phyloP scores from a whole-genome alignment of 169 alveolate genomes.

The Eimeria falciformis region DNA sequence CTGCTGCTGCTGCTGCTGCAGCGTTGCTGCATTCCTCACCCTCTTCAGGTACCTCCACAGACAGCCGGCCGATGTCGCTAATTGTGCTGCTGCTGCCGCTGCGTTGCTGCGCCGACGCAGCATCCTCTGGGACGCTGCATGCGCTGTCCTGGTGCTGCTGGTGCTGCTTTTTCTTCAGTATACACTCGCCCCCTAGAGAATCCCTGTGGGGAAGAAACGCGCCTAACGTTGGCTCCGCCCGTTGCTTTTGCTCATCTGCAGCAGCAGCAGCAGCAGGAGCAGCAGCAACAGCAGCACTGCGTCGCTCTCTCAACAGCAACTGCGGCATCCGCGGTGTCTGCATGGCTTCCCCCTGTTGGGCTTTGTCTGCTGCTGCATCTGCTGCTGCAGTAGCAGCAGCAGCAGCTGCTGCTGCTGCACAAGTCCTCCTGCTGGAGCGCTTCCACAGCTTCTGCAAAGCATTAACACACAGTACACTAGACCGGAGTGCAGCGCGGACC shows the following conservation, averaged over 20 bases:
- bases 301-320: slow-evolving; percentile 14
- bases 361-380: slow-evolving; percentile 17
- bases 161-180: slow-evolving; percentile 31
- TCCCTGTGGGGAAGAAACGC: too few species aligned
- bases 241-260: neutral
- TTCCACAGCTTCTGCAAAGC: slow-evolving; percentile 35
- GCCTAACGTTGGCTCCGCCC: neutral
- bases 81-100: slow-evolving; percentile 57
- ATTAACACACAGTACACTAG: slow-evolving; percentile 29
- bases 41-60: neutral
- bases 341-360: neutral
- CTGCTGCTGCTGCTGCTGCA: slow-evolving; percentile 42
- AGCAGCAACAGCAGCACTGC: slow-evolving; percentile 5
- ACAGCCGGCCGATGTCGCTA: neutral
- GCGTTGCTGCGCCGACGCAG: neutral
- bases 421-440: slow-evolving; percentile 26
- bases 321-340: slow-evolving; percentile 38
- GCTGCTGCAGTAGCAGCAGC: slow-evolving; percentile 30
- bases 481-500: slow-evolving; percentile 38
- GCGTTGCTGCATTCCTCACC: neutral
- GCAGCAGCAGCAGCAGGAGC: neutral
- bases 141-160: slow-evolving; percentile 23
- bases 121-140: slow-evolving; percentile 8
- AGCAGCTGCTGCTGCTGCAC: slow-evolving; percentile 15
- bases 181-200: too few species aligned